phyloP scores from a whole-genome alignment of 2,329 filamentous ascomycete species.

The Chalara sp. region DNA sequence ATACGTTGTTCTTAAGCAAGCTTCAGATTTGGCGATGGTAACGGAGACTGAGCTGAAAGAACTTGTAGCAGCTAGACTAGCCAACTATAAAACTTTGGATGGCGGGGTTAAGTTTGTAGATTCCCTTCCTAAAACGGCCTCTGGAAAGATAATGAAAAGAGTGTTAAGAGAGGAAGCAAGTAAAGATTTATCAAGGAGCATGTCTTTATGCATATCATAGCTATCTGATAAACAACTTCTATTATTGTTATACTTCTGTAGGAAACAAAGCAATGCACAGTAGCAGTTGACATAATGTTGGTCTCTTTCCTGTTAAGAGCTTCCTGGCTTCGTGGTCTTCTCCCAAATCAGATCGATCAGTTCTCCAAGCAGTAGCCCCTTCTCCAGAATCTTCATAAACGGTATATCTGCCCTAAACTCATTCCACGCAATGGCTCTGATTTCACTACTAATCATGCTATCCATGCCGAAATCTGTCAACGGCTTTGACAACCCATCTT shows the following conservation, averaged over 20 bases:
- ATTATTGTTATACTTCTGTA: no score
- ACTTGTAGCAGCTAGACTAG: conserved; percentile 31
- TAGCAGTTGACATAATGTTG: no score
- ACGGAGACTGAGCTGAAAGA: conserved; percentile 34
- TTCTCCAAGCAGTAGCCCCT: neutral
- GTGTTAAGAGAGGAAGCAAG: conserved; percentile 8
- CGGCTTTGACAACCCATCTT: neutral
- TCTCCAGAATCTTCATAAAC: neutral
- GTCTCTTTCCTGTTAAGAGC: no score
- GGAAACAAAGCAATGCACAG: no score
- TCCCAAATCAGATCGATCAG: neutral
- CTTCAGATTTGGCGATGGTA: conserved; percentile 11
- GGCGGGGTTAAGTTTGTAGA: conserved; percentile 37
- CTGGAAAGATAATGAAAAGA: conserved; percentile 37
- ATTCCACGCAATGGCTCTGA: neutral
- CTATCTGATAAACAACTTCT: no score
- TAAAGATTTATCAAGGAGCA: neutral
- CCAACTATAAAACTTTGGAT: conserved; percentile 40
- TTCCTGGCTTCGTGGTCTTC: neutral
- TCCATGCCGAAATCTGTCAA: neutral
- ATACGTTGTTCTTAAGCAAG: conserved; percentile 32
- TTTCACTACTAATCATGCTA: neutral
- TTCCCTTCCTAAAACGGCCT: conserved; percentile 38
- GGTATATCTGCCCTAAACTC: neutral
- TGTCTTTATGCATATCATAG: neutral